Base-by-base conservation (phyloP, 208 protist species). In the Leishmania turanica region DNA sequence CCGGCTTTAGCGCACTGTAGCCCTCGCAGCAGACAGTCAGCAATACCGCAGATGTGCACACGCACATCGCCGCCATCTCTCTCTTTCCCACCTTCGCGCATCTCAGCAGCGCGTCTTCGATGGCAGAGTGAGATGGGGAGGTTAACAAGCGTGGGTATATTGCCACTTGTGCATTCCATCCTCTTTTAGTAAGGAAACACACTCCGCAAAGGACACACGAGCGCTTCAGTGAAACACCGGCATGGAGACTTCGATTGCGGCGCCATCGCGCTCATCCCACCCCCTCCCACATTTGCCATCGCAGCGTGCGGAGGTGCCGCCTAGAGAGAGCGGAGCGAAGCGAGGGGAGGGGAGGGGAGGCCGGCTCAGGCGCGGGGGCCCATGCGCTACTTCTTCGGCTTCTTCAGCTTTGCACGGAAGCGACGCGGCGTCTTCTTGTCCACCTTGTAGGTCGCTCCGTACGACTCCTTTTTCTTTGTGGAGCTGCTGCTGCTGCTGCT, bases 381-480 rank as follows among this genome's bases (percentile, higher is more conserved):
- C 27, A 15, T 62, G 9, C n/a, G 45, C 47, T 37, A 77, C 49
- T 79, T 77, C 64, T 76, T 82, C 42, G 69, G 34, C 56, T 85
- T 85, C 72, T 53, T 71, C 53, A 34, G 8, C 76, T 47, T 69
- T 37, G 76, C 34, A 17, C 78, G 77, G 64, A 79, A 85, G 71
- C 78, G 82, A 40, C 82, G 82, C 45, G 78, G 82, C 54, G 77
- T 82, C 45, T 81, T 81, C 51, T 79, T 84, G 6, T 68, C 77
- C 3, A 74, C 64, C 78, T 77, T 81, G 34, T 11, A 56, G 53
- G 71, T 45, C 54, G 69, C 51, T 49, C 37, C 27, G 21, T 27
- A 19, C 9, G 74, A 77, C 68, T 64, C 77, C 1, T 31, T 71
- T 56, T 51, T n/a, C 51, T 40, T 78, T 31, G 8, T 60, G 31